phyloP scores from a whole-genome alignment of 306 rosid genomes.

The Quercus bicolor region DNA sequence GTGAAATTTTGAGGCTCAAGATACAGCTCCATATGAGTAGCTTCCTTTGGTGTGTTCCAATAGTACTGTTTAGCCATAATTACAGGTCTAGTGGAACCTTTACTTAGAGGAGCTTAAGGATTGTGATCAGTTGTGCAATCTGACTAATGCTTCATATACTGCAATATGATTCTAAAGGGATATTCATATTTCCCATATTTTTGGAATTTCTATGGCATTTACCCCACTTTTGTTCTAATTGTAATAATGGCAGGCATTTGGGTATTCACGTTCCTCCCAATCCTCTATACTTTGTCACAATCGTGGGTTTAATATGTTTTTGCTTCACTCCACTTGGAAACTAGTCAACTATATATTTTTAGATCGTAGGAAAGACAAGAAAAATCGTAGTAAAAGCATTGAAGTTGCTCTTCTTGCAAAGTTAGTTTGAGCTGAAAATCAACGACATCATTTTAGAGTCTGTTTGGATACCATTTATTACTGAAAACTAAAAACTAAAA shows the following conservation, averaged over 20 bases:
- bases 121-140: background rate
- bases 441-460: no score
- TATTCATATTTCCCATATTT: background rate
- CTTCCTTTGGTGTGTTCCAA: slow-evolving; percentile 1
- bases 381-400: no score
- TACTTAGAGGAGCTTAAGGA: background rate
- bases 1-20: slow-evolving; percentile 41
- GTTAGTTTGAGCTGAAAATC: no score
- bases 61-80: background rate
- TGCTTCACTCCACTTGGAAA: no score
- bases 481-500: no score
- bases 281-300: background rate
- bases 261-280: background rate
- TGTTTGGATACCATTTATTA: no score
- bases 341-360: no score
- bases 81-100: background rate
- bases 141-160: background rate
- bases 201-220: no score
- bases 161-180: background rate
- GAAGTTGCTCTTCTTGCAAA: no score
- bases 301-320: background rate
- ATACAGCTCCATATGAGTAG: slow-evolving; percentile 10
- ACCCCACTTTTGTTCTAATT: background rate
- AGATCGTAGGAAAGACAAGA: no score
- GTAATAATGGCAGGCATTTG: background rate